A percentile compares a stretch with the other conserved stretches of the same genome.
phyloP scores from a whole-genome alignment of 139 green algal genomes.

The Zygnema cylindricum region DNA sequence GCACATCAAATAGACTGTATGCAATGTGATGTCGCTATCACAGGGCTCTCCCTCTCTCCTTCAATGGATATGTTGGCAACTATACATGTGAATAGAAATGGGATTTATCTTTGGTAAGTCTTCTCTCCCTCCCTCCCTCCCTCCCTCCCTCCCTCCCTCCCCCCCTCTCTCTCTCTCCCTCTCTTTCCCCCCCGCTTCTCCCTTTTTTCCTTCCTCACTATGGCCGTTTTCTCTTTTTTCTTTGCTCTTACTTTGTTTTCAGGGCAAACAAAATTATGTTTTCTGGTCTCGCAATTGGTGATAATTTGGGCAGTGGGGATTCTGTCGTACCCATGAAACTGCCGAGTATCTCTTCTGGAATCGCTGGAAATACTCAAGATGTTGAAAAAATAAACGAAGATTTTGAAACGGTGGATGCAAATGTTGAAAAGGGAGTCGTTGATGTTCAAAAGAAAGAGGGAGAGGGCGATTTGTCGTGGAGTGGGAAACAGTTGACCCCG shows the following conservation, averaged over 20 bases:
- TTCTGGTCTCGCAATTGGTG: not conserved
- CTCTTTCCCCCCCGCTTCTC: too few species aligned
- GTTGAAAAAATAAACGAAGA: not conserved
- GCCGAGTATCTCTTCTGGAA: slow-evolving; percentile 14
- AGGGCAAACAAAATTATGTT: slow-evolving; percentile 53
- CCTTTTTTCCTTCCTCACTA: too few species aligned
- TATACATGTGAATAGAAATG: slow-evolving; percentile 78
- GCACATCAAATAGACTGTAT: slow-evolving; percentile 76
- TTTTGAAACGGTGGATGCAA: not conserved
- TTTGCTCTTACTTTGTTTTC: slow-evolving; percentile 7
- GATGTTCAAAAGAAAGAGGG: not conserved
- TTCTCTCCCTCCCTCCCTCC: not conserved
- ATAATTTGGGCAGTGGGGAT: not conserved
- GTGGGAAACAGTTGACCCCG: slow-evolving; percentile 20
- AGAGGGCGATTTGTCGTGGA: not conserved
- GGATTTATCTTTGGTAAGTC: slow-evolving; percentile 93
- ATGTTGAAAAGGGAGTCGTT: not conserved
- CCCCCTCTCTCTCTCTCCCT: too few species aligned
- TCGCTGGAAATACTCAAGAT: not conserved
- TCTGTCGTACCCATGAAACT: not conserved
- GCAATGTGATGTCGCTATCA: slow-evolving; percentile 78
- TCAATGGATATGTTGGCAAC: slow-evolving; percentile 92
- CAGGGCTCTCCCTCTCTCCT: slow-evolving; percentile 74
- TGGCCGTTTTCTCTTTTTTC: not conserved
- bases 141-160: not conserved